phyloP scores from a whole-genome alignment of 78 protist species.

The Dictyostelium citrinum region DNA sequence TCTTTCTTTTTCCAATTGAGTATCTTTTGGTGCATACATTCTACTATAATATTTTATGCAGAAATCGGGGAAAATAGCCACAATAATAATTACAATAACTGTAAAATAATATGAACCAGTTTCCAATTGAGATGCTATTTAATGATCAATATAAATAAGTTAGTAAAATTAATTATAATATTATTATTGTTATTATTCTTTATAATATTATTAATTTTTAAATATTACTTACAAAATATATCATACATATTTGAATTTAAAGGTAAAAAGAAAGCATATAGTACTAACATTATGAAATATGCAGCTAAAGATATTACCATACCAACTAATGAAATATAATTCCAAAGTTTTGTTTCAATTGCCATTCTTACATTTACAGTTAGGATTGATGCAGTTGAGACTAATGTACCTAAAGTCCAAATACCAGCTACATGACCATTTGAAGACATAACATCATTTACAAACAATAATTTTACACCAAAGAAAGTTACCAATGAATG shows the following conservation, averaged over 20 bases:
- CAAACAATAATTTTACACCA: constrained; percentile 39
- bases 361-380: constrained; percentile 40
- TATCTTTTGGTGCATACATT: constrained; percentile 58
- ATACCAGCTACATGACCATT: constrained; percentile 63
- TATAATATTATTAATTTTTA: no score
- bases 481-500: constrained; percentile 59
- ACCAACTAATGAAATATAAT: background rate
- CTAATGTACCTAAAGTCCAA: constrained; percentile 69
- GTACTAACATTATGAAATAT: constrained; percentile 34
- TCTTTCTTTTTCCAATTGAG: constrained; percentile 49
- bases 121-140: constrained; percentile 9
- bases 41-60: constrained; percentile 35
- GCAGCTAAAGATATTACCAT: constrained; percentile 15
- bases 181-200: no score
- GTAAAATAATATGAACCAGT: constrained; percentile 18
- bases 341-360: constrained; percentile 70
- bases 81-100: constrained; percentile 9
- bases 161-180: no score
- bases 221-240: constrained; percentile 59
- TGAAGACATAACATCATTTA: constrained; percentile 31
- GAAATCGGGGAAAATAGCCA: constrained; percentile 57
- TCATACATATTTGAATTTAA: constrained; percentile 69
- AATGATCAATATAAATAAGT: background rate
- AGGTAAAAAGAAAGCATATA: constrained; percentile 29
- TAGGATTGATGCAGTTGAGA: constrained; percentile 41